Base-by-base conservation (phyloP, 331 rosid species). In the Cydonia oblonga region DNA sequence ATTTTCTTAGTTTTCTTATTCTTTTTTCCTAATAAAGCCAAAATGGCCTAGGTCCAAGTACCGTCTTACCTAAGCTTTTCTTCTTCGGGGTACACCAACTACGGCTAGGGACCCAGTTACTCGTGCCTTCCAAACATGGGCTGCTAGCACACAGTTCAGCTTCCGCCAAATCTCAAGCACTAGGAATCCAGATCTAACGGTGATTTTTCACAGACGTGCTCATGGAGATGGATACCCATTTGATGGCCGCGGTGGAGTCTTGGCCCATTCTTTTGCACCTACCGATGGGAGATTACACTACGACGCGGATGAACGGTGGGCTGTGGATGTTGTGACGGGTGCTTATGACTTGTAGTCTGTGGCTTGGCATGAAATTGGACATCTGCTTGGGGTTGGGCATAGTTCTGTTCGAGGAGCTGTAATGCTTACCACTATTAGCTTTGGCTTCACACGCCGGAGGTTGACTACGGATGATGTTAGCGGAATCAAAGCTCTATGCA, bases 351-450 rank as follows among this genome's bases (percentile, higher is more conserved):
- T 74, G 44, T 74, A 75, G 56, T 66, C 81, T 1, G 78, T 78
- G 29, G 81, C 85, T 2, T 22, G 81, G 79, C 88, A 81, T 49
- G 85, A 78, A 33, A 81, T 75, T 24, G 85, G 88, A 0, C 85
- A 84, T n/a, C 57, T 84, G 54, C 79, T 84, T 7, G 87, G 81
- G 6, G 79, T 81, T 2, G 26, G 28, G 4, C 87, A 84, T 20
- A 81, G 83, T 66, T 59, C 65, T 1, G 69, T 78, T 30, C 52
- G 14, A 2, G 78, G 69, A 10, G 78, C 85, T 9, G 20, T 75
- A 22, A 81, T 84, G 81, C 59, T 9, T 23, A 54, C 83, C 2
- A 3, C 6, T 2, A 49, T 83, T 14, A 10, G 7, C 1, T 0
- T 8, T 2, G 89, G 85, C 9, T 35, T 35, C 12, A 9, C 42